These are phyloP conservation scores for Antitrichia curtipendula DNA, from an alignment of 225 moss, liverwort and hornwort species.

Conservation along the genomic window DNA sequence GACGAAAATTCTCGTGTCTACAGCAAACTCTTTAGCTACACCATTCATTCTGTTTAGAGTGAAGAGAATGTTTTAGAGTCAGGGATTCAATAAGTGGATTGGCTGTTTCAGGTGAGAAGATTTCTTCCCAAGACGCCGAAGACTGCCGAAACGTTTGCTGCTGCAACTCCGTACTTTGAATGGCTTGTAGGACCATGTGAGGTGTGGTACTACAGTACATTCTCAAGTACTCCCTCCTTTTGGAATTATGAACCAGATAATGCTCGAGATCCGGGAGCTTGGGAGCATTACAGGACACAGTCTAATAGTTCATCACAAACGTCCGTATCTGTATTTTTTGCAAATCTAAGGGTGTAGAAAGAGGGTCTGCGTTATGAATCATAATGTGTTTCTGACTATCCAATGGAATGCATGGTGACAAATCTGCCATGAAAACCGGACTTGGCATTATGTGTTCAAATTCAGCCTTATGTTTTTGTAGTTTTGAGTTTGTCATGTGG, in stretches of 20 bases:
- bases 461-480: background rate
- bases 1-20: background rate
- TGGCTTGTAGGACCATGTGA: constrained; percentile 97
- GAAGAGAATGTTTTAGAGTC: background rate
- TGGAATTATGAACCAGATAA: background rate
- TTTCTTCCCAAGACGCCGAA: constrained; percentile 58
- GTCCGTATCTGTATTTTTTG: too few relatives aligned
- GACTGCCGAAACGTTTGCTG: constrained; percentile 57
- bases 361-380: too few relatives aligned
- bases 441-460: background rate
- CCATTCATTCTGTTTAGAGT: background rate
- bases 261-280: too few relatives aligned
- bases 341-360: too few relatives aligned
- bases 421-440: too few relatives aligned
- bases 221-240: background rate
- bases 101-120: constrained; percentile 33
- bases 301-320: too few relatives aligned
- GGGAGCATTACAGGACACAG: too few relatives aligned
- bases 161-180: constrained; percentile 34
- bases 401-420: too few relatives aligned
- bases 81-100: background rate
- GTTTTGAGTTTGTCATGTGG: background rate
- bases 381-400: too few relatives aligned
- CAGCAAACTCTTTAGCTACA: background rate
- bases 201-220: constrained; percentile 8